Evolutionary conservation across 306 rosid genomes (phyloP).

Genomic region (Morella rubra): DNA sequence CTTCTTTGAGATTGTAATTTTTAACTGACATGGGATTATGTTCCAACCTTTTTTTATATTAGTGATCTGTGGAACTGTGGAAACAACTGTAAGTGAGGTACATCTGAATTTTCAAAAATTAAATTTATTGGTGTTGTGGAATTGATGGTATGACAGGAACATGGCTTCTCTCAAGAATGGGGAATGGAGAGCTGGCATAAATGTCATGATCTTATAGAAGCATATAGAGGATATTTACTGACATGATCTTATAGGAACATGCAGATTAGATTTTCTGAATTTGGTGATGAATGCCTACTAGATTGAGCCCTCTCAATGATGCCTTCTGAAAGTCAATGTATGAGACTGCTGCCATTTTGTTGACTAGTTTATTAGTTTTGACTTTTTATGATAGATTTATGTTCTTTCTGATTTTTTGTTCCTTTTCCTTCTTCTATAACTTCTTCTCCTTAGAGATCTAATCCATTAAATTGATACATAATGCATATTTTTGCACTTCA

Average conservation of each 20-base stretch:
- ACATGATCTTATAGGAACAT: neutral
- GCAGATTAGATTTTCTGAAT: neutral
- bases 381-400: neutral
- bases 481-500: neutral
- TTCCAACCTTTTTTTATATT: neutral
- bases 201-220: neutral
- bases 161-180: neutral
- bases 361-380: too few species aligned
- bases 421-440: neutral
- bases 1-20: neutral
- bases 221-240: neutral
- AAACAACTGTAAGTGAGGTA: neutral
- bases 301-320: neutral
- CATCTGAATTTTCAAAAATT: neutral
- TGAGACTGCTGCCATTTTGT: too few species aligned
- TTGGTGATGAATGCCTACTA: neutral
- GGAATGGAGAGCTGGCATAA: neutral
- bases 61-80: neutral
- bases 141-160: neutral
- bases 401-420: neutral
- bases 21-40: neutral
- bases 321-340: neutral
- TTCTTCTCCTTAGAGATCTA: neutral
- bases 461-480: neutral
- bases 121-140: neutral